Evolutionary conservation across 495 filamentous ascomycete genomes (phyloP).

Genomic region (Penicillium argentinense): DNA sequence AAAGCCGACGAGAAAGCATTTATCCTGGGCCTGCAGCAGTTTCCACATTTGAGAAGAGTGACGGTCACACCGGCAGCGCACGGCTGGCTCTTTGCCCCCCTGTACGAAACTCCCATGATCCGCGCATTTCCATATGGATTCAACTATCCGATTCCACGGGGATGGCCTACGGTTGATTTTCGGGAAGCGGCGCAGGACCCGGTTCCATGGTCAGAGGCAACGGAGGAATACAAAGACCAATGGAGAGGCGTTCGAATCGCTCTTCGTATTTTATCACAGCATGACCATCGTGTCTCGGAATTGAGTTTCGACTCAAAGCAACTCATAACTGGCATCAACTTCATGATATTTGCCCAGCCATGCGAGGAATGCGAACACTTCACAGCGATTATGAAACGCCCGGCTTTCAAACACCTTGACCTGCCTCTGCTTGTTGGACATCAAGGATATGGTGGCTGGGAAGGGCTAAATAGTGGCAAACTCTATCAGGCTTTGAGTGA

Average conservation of each 20-base stretch:
- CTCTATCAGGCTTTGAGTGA: too few species aligned
- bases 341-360: too few species aligned
- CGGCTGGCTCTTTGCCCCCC: slow-evolving; percentile 24
- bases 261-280: slow-evolving; percentile 13
- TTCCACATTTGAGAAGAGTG: slow-evolving; percentile 22
- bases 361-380: slow-evolving; percentile 10
- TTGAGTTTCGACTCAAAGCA: slow-evolving; percentile 16
- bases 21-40: slow-evolving; percentile 21
- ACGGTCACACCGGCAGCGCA: slow-evolving; percentile 31
- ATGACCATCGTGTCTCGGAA: slow-evolving; percentile 15
- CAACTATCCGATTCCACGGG: slow-evolving; percentile 30
- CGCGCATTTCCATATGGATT: slow-evolving; percentile 29
- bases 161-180: slow-evolving; percentile 23
- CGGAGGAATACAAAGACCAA: slow-evolving; percentile 13
- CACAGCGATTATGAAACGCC: slow-evolving; percentile 6
- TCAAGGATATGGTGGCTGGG: too few species aligned
- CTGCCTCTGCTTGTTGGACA: too few species aligned
- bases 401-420: slow-evolving; percentile 8
- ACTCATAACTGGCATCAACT: slow-evolving; percentile 17
- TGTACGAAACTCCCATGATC: slow-evolving; percentile 36
- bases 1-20: slow-evolving; percentile 21
- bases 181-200: background rate
- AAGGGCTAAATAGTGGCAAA: too few species aligned
- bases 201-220: slow-evolving; percentile 9
- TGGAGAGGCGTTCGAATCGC: slow-evolving; percentile 23